phyloP scores from a whole-genome alignment of 1,284 basidiomycete species.

The Irpex rosettiformis region DNA sequence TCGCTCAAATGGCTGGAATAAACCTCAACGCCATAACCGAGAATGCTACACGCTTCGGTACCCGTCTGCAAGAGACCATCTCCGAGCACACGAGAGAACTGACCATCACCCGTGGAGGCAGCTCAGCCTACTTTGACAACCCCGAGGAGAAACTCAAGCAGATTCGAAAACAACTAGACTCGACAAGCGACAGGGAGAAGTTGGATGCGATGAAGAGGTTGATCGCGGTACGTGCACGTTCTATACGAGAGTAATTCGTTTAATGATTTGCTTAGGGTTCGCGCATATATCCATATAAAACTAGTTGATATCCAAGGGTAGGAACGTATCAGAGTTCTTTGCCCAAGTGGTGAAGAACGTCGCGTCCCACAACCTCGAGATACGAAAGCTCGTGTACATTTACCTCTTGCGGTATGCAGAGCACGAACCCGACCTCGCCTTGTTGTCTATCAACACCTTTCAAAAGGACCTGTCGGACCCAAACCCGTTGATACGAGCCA shows the following conservation, averaged over 20 bases:
- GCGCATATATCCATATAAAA: slow-evolving; percentile 16
- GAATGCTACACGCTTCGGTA: slow-evolving; percentile 76
- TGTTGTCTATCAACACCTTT: slow-evolving; percentile 98
- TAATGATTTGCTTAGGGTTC: slow-evolving; percentile 1
- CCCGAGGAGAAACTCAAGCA: slow-evolving; percentile 73
- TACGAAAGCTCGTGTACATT: slow-evolving; percentile 97
- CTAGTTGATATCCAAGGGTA: slow-evolving; percentile 93
- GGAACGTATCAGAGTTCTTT: slow-evolving; percentile 90
- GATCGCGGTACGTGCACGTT: slow-evolving; percentile 66
- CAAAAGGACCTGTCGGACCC: slow-evolving; percentile 94
- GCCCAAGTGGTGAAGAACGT: slow-evolving; percentile 95
- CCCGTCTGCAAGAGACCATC: slow-evolving; percentile 75
- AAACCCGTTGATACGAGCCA: slow-evolving; percentile 90
- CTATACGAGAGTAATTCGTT: not conserved
- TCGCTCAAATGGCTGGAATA: slow-evolving; percentile 43
- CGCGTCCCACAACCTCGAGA: slow-evolving; percentile 86
- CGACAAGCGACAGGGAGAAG: slow-evolving; percentile 83
- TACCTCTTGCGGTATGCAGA: slow-evolving; percentile 93
- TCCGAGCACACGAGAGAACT: slow-evolving; percentile 77
- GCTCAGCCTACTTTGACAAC: slow-evolving; percentile 60
- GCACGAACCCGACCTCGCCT: slow-evolving; percentile 89
- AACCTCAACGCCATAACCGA: slow-evolving; percentile 70
- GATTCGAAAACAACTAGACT: slow-evolving; percentile 83
- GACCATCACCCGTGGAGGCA: slow-evolving; percentile 48
- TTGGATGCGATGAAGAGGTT: slow-evolving; percentile 92